These are phyloP conservation scores for Exophiala mesophila DNA, from an alignment of 2,329 filamentous ascomycete species.

Conservation along the genomic window DNA sequence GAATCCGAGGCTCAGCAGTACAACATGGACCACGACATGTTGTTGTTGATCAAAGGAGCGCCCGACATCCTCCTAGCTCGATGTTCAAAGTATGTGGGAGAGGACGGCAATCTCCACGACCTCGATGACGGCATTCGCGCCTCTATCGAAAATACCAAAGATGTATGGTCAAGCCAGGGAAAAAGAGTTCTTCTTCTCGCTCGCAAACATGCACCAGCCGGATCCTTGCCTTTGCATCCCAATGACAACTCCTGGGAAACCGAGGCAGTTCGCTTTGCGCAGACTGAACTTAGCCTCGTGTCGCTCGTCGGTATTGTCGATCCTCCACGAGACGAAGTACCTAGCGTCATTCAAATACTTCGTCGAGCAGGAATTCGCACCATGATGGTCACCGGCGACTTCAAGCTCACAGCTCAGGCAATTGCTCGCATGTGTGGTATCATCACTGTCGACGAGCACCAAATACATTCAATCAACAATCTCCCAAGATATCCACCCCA, in stretches of 20 bases:
- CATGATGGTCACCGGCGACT: constrained; percentile 79
- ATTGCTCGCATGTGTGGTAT: constrained; percentile 71
- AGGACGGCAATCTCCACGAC: constrained; percentile 49
- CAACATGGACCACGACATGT: constrained; percentile 35
- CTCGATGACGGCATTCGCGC: constrained; percentile 46
- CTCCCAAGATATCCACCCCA: constrained; percentile 38
- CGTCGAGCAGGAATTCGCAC: constrained; percentile 68
- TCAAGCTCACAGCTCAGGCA: constrained; percentile 66
- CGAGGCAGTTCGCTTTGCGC: constrained; percentile 52
- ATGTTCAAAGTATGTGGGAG: constrained; percentile 54
- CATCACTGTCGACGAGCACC: constrained; percentile 45
- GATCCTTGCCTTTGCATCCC: constrained; percentile 36
- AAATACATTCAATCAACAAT: constrained; percentile 50
- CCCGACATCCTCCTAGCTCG: constrained; percentile 66
- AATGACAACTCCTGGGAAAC: constrained; percentile 52
- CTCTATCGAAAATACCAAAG: constrained; percentile 56
- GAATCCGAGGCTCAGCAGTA: constrained; percentile 25
- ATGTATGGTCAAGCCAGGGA: constrained; percentile 63
- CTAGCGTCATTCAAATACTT: constrained; percentile 56
- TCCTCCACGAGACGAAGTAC: constrained; percentile 56
- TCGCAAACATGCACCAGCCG: constrained; percentile 51
- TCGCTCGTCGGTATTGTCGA: constrained; percentile 58
- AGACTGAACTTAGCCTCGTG: constrained; percentile 47
- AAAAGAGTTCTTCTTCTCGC: constrained; percentile 64
- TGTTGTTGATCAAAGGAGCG: constrained; percentile 71